Evolutionary conservation across 2,329 filamentous ascomycete genomes (phyloP).

Genomic region (Ophiocordyceps sinensis): DNA sequence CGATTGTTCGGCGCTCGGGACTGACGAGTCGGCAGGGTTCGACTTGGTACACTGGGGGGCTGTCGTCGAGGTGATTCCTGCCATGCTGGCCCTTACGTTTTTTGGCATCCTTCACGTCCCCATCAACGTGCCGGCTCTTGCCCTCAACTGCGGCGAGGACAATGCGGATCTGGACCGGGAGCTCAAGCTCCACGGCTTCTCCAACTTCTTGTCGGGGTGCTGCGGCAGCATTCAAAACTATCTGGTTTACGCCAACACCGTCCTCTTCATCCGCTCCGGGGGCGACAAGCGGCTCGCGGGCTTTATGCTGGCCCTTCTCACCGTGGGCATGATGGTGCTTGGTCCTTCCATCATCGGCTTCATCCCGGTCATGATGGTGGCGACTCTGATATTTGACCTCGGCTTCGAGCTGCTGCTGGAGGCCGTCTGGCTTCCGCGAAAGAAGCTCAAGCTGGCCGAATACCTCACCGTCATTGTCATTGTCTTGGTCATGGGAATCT

Average conservation of each 20-base stretch:
- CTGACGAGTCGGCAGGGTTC: conserved; percentile 45
- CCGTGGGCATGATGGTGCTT: conserved; percentile 67
- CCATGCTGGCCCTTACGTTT: conserved; percentile 94
- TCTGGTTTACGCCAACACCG: conserved; percentile 90
- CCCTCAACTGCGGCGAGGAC: conserved; percentile 81
- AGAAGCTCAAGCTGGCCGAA: conserved; percentile 74
- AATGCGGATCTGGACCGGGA: conserved; percentile 85
- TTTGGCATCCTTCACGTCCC: conserved; percentile 95
- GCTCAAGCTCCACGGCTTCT: conserved; percentile 81
- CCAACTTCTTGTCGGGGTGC: conserved; percentile 79
- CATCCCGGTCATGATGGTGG: conserved; percentile 95
- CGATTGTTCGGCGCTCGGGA: not conserved
- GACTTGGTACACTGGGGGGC: conserved; percentile 70
- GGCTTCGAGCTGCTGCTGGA: conserved; percentile 86
- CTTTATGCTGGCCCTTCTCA: conserved; percentile 66
- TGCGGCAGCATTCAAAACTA: conserved; percentile 92
- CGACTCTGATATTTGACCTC: conserved; percentile 84
- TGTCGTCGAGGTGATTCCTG: conserved; percentile 69
- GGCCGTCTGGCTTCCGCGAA: conserved; percentile 76
- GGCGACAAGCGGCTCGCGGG: conserved; percentile 79
- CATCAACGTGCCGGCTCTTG: conserved; percentile 91
- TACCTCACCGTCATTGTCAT: conserved; percentile 84
- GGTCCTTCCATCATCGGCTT: conserved; percentile 83
- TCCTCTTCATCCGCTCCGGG: conserved; percentile 91
- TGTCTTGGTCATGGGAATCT: conserved; percentile 87